Conservation (phyloP, 345 rosid genomes). For the Schrenkiella parvula region DNA sequence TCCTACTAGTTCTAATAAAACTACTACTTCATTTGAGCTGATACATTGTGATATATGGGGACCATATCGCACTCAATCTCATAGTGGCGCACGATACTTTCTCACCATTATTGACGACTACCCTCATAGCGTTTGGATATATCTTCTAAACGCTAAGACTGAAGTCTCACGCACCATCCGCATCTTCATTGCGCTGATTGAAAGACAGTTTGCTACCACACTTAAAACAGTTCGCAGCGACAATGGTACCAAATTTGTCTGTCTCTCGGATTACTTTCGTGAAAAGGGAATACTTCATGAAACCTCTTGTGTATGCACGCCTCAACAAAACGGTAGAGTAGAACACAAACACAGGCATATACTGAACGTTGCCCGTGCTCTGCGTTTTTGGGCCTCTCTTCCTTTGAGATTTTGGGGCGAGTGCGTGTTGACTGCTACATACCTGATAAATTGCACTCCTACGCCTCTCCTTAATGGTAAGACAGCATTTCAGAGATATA, state of each 20-base stretch:
- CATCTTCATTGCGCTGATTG: neutral
- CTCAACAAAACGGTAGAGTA: neutral
- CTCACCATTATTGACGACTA: neutral
- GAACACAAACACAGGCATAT: neutral
- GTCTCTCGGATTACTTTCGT: neutral
- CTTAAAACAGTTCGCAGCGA: neutral
- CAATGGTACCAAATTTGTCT: neutral
- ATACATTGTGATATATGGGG: neutral
- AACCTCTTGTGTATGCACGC: neutral
- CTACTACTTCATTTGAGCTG: neutral
- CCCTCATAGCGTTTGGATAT: neutral
- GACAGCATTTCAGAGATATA: neutral
- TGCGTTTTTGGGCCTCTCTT: neutral
- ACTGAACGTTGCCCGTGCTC: neutral
- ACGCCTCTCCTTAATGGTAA: neutral
- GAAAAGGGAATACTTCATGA: neutral
- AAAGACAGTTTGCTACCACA: neutral
- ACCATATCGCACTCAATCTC: neutral
- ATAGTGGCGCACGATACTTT: neutral
- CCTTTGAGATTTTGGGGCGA: neutral
- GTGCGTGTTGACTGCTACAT: neutral
- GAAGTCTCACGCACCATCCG: neutral
- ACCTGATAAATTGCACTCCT: neutral
- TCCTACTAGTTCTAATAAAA: neutral
- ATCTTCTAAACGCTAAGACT: neutral